phyloP scores from a whole-genome alignment of 768 basidiomycete species.

The Boletus sp. region DNA sequence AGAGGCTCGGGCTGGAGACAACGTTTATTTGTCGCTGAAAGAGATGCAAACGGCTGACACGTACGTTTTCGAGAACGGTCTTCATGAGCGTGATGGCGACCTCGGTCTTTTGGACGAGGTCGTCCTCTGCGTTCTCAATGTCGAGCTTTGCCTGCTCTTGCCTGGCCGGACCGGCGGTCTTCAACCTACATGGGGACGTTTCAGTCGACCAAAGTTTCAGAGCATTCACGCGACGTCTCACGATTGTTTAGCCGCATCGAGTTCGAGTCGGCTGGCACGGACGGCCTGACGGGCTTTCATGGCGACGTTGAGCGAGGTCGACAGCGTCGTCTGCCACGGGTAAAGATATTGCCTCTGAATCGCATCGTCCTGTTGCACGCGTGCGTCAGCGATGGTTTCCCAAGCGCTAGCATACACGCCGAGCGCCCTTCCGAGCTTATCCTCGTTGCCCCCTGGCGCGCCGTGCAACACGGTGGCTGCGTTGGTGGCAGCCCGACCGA shows the following conservation, averaged over 20 bases:
- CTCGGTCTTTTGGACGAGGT: constrained; percentile 97
- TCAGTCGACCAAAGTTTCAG: neutral
- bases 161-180: constrained; percentile 67
- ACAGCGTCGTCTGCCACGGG: constrained; percentile 88
- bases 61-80: constrained; percentile 94
- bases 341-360: constrained; percentile 67
- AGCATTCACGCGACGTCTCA: constrained; percentile 36
- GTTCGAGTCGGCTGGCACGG: constrained; percentile 73
- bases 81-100: constrained; percentile 97
- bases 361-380: constrained; percentile 74
- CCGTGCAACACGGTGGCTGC: constrained; percentile 51
- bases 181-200: constrained; percentile 54
- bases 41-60: constrained; percentile 26
- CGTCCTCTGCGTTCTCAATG: constrained; percentile 92
- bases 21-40: neutral
- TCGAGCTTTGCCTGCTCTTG: constrained; percentile 93
- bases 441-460: constrained; percentile 48
- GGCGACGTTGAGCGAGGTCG: constrained; percentile 81
- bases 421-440: constrained; percentile 76
- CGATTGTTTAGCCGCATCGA: constrained; percentile 90
- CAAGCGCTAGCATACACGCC: constrained; percentile 77
- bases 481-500: constrained; percentile 73
- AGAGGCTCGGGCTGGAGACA: constrained; percentile 82
- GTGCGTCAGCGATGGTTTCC: constrained; percentile 79
- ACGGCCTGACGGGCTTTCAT: constrained; percentile 91